Evolutionary conservation across 169 alveolate species (phyloP).

Genomic region (Plasmodium reichenowi): DNA sequence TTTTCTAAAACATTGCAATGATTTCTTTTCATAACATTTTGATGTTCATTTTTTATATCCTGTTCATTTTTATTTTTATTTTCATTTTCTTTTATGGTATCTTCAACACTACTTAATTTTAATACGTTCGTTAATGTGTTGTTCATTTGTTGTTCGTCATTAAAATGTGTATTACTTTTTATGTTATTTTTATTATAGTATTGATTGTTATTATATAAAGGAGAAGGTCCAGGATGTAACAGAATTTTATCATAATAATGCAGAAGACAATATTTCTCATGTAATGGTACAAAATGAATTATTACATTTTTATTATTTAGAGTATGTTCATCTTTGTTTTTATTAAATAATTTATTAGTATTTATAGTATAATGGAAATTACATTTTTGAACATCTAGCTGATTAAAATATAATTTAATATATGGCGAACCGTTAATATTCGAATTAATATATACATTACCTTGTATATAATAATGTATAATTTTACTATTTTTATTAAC

Average conservation of each 20-base stretch:
- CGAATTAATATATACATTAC: constrained; percentile 27
- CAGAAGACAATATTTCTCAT: constrained; percentile 33
- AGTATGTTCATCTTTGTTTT: not conserved
- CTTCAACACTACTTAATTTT: too few species aligned
- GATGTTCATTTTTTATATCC: too few species aligned
- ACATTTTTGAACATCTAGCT: constrained; percentile 18
- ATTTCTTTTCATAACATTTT: too few species aligned
- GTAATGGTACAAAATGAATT: constrained; percentile 31
- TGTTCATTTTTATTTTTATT: too few species aligned
- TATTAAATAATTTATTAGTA: not conserved
- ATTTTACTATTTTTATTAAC: constrained; percentile 22
- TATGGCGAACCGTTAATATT: constrained; percentile 24
- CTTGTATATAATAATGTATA: constrained; percentile 41
- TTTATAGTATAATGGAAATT: constrained; percentile 61
- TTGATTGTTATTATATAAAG: not conserved
- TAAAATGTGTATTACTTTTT: too few species aligned
- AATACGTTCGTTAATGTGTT: too few species aligned
- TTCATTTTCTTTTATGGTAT: too few species aligned
- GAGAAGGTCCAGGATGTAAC: not conserved
- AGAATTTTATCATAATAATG: constrained; percentile 15
- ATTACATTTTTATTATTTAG: constrained; percentile 3
- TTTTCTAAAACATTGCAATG: too few species aligned
- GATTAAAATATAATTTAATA: constrained; percentile 33
- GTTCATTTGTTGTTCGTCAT: too few species aligned
- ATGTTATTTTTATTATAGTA: too few species aligned